A percentile compares a stretch with the other conserved stretches of the same genome.
phyloP scores from a whole-genome alignment of 163 green algal species.

The Coccomyxa subellipsoidea region DNA sequence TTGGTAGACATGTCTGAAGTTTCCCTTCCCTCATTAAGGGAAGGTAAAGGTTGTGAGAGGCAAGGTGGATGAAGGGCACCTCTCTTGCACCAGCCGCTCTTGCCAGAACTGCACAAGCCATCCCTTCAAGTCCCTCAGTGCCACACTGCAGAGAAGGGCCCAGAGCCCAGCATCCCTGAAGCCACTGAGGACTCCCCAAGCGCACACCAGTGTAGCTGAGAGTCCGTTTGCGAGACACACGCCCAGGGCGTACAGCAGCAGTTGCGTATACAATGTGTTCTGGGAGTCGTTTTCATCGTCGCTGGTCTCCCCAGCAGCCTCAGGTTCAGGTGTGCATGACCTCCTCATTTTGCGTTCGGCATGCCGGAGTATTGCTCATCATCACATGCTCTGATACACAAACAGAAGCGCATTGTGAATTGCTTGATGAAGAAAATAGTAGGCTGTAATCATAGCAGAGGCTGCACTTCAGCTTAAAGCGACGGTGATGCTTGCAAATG shows the following conservation, averaged over 20 bases:
- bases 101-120: constrained; percentile 27
- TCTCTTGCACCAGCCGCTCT: background rate
- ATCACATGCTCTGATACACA: background rate
- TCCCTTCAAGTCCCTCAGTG: constrained; percentile 43
- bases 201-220: constrained; percentile 28
- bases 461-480: background rate
- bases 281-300: background rate
- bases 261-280: constrained; percentile 20
- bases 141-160: constrained; percentile 43
- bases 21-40: too few relatives aligned
- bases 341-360: constrained; percentile 1
- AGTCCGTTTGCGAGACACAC: constrained; percentile 34
- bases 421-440: background rate
- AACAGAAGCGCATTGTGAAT: background rate
- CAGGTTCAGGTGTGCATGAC: background rate
- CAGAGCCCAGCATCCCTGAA: constrained; percentile 48
- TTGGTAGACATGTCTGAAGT: background rate
- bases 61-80: background rate
- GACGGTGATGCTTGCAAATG: too few relatives aligned
- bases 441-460: background rate
- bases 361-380: background rate
- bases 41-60: too few relatives aligned
- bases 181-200: constrained; percentile 36
- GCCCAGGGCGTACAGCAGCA: constrained; percentile 37
- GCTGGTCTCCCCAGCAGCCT: background rate